A percentile compares a stretch with the other conserved stretches of the same genome.
Conservation (phyloP, 2,329 filamentous ascomycete species). For the Fusarium palustre region DNA sequence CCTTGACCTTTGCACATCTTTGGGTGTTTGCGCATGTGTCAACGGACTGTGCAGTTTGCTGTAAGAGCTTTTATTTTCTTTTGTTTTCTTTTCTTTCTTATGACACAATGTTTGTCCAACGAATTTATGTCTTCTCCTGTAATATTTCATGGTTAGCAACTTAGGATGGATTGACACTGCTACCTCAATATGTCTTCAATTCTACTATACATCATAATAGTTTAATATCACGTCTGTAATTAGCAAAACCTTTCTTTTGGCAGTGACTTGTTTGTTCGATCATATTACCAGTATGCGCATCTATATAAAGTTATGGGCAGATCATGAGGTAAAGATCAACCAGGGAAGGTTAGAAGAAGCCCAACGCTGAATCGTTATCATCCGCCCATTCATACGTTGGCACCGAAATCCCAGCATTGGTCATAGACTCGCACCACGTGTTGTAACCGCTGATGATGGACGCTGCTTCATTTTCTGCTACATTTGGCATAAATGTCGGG, state of each 20-base stretch:
- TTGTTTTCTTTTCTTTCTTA: not conserved
- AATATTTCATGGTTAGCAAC: not conserved
- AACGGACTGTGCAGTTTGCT: conserved; percentile 4
- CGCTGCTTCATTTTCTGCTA: conserved; percentile 31
- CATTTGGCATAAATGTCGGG: conserved; percentile 14
- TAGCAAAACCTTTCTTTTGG: not conserved
- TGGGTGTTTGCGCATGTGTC: conserved; percentile 4
- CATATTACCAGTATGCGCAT: not conserved
- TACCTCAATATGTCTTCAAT: no score
- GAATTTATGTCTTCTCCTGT: no score
- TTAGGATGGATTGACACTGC: not conserved
- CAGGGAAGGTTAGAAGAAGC: conserved; percentile 10
- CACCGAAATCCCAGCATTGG: conserved; percentile 15
- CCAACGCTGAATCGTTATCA: conserved; percentile 21
- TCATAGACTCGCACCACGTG: conserved; percentile 37
- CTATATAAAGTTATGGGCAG: not conserved
- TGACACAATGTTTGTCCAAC: not conserved
- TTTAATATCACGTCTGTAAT: not conserved
- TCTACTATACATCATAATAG: not conserved
- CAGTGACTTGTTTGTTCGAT: not conserved
- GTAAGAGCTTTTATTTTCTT: not conserved
- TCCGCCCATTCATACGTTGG: conserved; percentile 36
- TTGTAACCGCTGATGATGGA: conserved; percentile 38
- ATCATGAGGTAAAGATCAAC: not conserved
- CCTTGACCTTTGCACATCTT: not conserved